A percentile compares a stretch with the other conserved stretches of the same genome.
Conservation (phyloP, 2,329 filamentous ascomycete species). For the Aspergillus unguis region DNA sequence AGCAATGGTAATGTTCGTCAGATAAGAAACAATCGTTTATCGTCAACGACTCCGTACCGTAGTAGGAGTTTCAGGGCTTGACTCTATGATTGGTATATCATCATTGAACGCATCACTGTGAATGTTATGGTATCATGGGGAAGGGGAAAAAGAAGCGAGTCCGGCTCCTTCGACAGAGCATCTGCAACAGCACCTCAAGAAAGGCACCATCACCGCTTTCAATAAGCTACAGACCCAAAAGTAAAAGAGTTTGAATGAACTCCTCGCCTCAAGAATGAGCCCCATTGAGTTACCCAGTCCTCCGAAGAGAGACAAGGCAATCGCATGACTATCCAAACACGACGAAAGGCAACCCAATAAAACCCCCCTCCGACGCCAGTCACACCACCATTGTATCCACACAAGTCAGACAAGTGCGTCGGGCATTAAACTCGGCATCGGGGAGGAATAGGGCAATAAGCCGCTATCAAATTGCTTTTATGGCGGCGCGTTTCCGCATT, state of each 20-base stretch:
- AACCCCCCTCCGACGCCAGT: conserved; percentile 36
- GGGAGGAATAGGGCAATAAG: conserved; percentile 61
- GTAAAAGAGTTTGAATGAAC: conserved; percentile 51
- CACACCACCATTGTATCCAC: conserved; percentile 37
- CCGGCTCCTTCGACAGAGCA: conserved; percentile 69
- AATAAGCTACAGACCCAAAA: conserved; percentile 54
- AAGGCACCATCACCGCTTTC: conserved; percentile 46
- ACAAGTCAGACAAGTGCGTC: conserved; percentile 42
- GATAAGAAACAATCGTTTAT: conserved; percentile 47
- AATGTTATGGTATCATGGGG: conserved; percentile 5
- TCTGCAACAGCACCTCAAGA: conserved; percentile 41
- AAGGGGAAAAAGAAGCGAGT: conserved; percentile 28
- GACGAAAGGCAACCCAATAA: conserved; percentile 72
- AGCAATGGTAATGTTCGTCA: conserved; percentile 40
- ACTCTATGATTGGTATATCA: conserved; percentile 95
- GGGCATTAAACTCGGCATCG: conserved; percentile 47
- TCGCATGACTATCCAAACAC: conserved; percentile 97
- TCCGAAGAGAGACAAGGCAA: conserved; percentile 58
- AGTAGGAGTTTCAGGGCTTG: conserved; percentile 80
- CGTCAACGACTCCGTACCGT: conserved; percentile 46
- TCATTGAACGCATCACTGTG: conserved; percentile 62
- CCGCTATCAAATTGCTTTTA: conserved; percentile 88
- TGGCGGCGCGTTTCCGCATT: conserved; percentile 99
- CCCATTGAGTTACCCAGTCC: conserved; percentile 94
- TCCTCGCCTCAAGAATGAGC: conserved; percentile 99